A percentile compares a stretch with the other conserved stretches of the same genome.
These are phyloP conservation scores for Neurospora africana DNA, from an alignment of 495 filamentous ascomycete genomes.

Conservation along the genomic window DNA sequence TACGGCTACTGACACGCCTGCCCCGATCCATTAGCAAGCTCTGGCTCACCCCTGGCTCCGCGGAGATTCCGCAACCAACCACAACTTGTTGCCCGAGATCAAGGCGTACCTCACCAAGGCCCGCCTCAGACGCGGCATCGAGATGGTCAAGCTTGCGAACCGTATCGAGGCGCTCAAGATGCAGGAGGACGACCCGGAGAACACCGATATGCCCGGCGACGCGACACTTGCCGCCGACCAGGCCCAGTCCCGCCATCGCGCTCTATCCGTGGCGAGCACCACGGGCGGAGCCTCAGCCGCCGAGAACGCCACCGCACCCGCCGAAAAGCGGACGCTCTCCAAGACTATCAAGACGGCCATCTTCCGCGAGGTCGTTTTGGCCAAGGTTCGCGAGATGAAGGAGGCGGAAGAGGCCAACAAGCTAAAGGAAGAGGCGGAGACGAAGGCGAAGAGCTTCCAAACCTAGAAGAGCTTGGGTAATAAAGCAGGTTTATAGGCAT, in stretches of 20 bases:
- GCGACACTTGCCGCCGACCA: constrained; percentile 54
- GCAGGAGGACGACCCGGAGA: constrained; percentile 78
- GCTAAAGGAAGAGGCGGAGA: constrained; percentile 46
- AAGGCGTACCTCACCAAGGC: constrained; percentile 86
- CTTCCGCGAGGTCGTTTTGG: constrained; percentile 94
- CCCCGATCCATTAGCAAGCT: constrained; percentile 44
- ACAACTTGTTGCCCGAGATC: constrained; percentile 96
- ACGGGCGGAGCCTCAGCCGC: constrained; percentile 18
- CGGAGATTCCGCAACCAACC: constrained; percentile 80
- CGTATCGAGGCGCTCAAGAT: constrained; percentile 95
- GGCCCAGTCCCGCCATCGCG: constrained; percentile 34
- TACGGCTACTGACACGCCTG: neutral
- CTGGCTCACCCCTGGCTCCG: constrained; percentile 83
- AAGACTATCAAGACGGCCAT: constrained; percentile 79
- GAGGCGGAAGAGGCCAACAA: constrained; percentile 66
- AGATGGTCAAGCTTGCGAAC: constrained; percentile 92
- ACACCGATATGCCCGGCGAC: constrained; percentile 49
- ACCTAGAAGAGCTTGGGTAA: constrained; percentile 4
- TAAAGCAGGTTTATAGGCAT: neutral
- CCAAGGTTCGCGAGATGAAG: constrained; percentile 91
- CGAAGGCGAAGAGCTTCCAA: constrained; percentile 32
- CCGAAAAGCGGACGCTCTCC: constrained; percentile 58
- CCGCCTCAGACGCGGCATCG: constrained; percentile 85
- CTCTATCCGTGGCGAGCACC: constrained; percentile 1
- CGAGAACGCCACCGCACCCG: constrained; percentile 11